These are phyloP conservation scores for Taiozyma sp. DNA, from an alignment of 1,139 yeast species.

Conservation along the genomic window DNA sequence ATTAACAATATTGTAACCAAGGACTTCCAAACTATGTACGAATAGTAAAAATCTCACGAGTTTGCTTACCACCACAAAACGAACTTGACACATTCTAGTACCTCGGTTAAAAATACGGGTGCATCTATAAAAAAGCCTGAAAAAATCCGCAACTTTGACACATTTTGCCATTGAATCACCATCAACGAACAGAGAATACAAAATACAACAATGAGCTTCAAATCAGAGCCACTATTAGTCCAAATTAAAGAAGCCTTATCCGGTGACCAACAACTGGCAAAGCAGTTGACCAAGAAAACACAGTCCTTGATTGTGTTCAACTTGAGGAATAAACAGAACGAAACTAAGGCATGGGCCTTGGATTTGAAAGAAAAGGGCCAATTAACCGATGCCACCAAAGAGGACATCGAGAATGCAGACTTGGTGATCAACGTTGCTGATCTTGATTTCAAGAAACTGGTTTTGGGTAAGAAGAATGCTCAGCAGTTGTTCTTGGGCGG, in stretches of 20 bases:
- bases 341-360: conserved; percentile 63
- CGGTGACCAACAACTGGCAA: conserved; percentile 3
- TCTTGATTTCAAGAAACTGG: conserved; percentile 59
- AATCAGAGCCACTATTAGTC: conserved; percentile 10
- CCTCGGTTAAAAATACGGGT: not conserved
- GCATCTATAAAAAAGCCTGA: not conserved
- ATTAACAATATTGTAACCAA: not conserved
- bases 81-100: not conserved
- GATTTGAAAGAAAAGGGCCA: conserved; percentile 67
- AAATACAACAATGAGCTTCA: conserved; percentile 5
- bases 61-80: not conserved
- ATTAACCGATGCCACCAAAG: conserved; percentile 44
- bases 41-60: too few relatives aligned
- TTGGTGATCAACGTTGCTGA: conserved; percentile 65
- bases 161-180: not conserved
- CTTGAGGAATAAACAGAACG: conserved; percentile 63
- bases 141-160: not conserved
- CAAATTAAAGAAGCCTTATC: conserved; percentile 8
- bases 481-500: conserved; percentile 84
- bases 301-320: conserved; percentile 65
- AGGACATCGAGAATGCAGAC: conserved; percentile 50
- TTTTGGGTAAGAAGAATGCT: conserved; percentile 76
- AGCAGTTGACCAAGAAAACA: conserved; percentile 30
- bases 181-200: not conserved
- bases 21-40: not conserved